Evolutionary conservation across 2,329 filamentous ascomycete genomes (phyloP).

Genomic region (Esteya vermicola): DNA sequence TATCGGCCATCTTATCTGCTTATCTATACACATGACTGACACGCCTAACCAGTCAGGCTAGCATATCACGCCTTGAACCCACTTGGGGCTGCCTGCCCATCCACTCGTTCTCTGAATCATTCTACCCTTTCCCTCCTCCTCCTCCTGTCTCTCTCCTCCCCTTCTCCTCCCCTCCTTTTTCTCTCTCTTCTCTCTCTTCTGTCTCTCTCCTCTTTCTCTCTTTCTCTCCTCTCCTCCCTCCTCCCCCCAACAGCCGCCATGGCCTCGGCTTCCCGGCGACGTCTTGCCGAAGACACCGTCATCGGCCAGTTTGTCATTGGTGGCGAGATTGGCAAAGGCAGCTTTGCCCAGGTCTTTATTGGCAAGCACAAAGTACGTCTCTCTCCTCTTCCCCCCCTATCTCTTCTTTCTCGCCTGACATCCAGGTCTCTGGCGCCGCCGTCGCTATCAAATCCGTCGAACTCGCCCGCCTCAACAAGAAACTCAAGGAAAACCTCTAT

Average conservation of each 20-base stretch:
- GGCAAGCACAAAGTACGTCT: constrained; percentile 65
- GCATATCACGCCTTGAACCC: too few relatives aligned
- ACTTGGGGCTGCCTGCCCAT: too few relatives aligned
- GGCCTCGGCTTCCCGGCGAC: constrained; percentile 8
- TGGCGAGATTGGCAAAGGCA: constrained; percentile 83
- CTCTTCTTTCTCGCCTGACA: not conserved
- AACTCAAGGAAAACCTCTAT: constrained; percentile 90
- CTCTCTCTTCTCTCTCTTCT: not conserved
- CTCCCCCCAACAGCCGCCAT: not conserved
- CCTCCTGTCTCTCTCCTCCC: not conserved
- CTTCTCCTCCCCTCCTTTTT: not conserved
- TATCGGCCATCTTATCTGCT: constrained; percentile 7
- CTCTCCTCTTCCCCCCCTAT: not conserved
- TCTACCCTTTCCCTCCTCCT: constrained; percentile 2
- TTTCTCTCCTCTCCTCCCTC: not conserved
- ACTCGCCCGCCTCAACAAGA: constrained; percentile 78
- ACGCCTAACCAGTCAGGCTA: not conserved
- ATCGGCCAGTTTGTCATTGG: constrained; percentile 13
- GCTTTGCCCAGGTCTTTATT: constrained; percentile 91
- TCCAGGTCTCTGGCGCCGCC: constrained; percentile 62
- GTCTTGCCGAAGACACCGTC: constrained; percentile 9
- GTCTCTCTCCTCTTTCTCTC: not conserved
- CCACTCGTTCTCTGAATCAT: constrained; percentile 9
- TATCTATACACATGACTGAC: constrained; percentile 9
- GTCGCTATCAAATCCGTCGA: constrained; percentile 97